Evolutionary conservation across 2,329 filamentous ascomycete genomes (phyloP).

Genomic region (Alternaria consortialis): DNA sequence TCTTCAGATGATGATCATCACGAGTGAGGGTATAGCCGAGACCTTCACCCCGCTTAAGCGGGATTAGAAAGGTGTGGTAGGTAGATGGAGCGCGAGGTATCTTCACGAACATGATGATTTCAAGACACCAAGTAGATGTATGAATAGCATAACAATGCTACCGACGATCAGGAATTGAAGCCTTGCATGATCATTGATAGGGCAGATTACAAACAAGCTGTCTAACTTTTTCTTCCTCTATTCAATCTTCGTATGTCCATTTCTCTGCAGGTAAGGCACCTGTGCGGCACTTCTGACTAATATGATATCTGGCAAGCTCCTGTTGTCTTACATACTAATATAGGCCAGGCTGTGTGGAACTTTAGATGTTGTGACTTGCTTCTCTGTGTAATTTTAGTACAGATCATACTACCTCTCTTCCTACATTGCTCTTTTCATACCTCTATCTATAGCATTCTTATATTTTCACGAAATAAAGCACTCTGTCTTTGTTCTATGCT

Average conservation of each 20-base stretch:
- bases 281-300: neutral
- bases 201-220: neutral
- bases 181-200: conserved; percentile 6
- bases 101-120: conserved; percentile 51
- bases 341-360: too few species aligned
- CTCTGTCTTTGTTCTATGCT: neutral
- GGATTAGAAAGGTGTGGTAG: conserved; percentile 35
- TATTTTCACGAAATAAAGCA: neutral
- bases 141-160: conserved; percentile 28
- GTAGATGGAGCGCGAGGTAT: conserved; percentile 36
- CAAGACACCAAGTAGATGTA: conserved; percentile 28
- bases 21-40: conserved; percentile 87
- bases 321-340: neutral
- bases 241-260: neutral
- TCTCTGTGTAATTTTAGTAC: too few species aligned
- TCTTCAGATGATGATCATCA: conserved; percentile 94
- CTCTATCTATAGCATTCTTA: neutral
- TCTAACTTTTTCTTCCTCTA: neutral
- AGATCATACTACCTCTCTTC: neutral
- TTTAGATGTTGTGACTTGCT: too few species aligned
- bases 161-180: neutral
- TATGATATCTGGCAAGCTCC: neutral
- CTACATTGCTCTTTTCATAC: too few species aligned
- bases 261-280: neutral
- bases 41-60: conserved; percentile 81